These are phyloP conservation scores for Kodamaea arcana DNA, from an alignment of 1,139 yeast species.

Conservation along the genomic window DNA sequence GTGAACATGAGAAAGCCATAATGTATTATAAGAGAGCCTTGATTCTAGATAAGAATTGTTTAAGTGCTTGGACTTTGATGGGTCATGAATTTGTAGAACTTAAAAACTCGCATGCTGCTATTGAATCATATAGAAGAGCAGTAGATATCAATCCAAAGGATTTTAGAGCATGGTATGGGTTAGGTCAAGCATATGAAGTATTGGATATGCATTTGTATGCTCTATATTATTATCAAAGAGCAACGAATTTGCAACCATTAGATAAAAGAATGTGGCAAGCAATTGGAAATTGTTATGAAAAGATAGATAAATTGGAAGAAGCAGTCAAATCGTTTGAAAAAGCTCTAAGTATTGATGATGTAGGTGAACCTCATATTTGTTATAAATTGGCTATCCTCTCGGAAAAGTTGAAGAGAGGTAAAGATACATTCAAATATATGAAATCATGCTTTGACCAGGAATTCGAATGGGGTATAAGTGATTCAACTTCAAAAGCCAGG, in stretches of 20 bases:
- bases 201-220: conserved; percentile 94
- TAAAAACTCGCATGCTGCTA: conserved; percentile 95
- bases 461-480: conserved; percentile 60
- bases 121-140: conserved; percentile 90
- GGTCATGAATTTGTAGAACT: conserved; percentile 98
- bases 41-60: conserved; percentile 70
- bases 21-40: conserved; percentile 89
- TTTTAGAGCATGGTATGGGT: conserved; percentile 96
- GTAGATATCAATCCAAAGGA: conserved; percentile 86
- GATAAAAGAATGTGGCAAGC: conserved; percentile 98
- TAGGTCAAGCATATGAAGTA: conserved; percentile 97
- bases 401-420: conserved; percentile 50
- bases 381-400: conserved; percentile 67
- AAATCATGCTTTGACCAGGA: conserved; percentile 68
- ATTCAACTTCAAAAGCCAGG: conserved; percentile 77
- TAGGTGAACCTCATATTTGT: conserved; percentile 49
- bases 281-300: conserved; percentile 83
- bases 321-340: conserved; percentile 60
- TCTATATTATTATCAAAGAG: conserved; percentile 85
- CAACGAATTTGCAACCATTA: conserved; percentile 80
- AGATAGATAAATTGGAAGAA: conserved; percentile 63
- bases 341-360: conserved; percentile 44
- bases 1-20: conserved; percentile 93
- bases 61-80: conserved; percentile 97
- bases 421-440: conserved; percentile 65